Percentiles rank a stretch among this genome's conserved stretches.
Conservation (phyloP, 2,329 filamentous ascomycete species). For the Aspergillus chevalieri region DNA sequence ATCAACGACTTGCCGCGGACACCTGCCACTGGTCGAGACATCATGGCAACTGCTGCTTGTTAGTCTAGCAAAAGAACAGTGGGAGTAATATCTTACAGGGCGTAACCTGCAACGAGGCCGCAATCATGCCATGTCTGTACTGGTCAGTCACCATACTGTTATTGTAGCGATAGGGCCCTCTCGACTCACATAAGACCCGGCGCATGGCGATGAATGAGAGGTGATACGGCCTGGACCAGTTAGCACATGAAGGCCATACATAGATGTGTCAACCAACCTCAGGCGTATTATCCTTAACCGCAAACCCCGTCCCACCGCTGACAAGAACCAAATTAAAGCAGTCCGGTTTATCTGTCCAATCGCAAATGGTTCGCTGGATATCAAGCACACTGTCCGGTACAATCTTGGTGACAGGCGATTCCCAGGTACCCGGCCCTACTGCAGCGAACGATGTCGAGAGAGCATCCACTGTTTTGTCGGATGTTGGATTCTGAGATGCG, state of each 20-base stretch:
- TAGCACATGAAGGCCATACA: slow-evolving; percentile 5
- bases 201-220: slow-evolving; percentile 76
- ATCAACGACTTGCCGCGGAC: slow-evolving; percentile 76
- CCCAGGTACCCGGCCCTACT: slow-evolving; percentile 66
- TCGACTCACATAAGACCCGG: slow-evolving; percentile 68
- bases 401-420: slow-evolving; percentile 62
- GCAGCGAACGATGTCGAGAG: slow-evolving; percentile 64
- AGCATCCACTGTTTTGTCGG: slow-evolving; percentile 65
- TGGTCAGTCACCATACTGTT: slow-evolving; percentile 15
- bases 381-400: slow-evolving; percentile 68
- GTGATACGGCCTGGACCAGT: slow-evolving; percentile 60
- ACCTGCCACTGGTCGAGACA: slow-evolving; percentile 89
- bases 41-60: slow-evolving; percentile 71
- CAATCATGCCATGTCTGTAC: slow-evolving; percentile 78
- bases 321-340: slow-evolving; percentile 72
- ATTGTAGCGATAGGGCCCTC: neutral
- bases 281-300: slow-evolving; percentile 75
- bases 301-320: slow-evolving; percentile 91
- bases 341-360: slow-evolving; percentile 64
- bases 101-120: slow-evolving; percentile 75
- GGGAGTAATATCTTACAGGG: slow-evolving; percentile 61
- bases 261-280: slow-evolving; percentile 55
- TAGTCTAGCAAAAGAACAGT: slow-evolving; percentile 13
- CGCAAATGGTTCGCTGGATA: slow-evolving; percentile 67
- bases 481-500: slow-evolving; percentile 68